Base-by-base conservation (phyloP, 1,284 basidiomycete species). In the Cryptococcus jaspeensis region DNA sequence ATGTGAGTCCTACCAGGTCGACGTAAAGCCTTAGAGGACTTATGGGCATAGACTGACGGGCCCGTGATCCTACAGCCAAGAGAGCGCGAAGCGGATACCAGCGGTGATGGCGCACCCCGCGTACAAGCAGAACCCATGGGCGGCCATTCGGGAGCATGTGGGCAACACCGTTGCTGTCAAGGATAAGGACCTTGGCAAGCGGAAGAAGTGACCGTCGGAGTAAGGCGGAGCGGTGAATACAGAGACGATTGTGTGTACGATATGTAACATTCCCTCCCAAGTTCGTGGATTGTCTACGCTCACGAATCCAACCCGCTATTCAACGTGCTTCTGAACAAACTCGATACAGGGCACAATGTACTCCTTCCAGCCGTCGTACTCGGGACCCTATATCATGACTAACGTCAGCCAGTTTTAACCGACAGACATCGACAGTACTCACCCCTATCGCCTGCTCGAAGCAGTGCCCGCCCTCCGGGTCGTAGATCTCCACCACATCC, bases 71-170 rank as follows among this genome's bases (percentile, higher is more conserved):
- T n/a, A 45, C 59, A 75, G 73, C 22, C 58, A 67, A 41, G 55
- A 63, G 38, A 65, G 68, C 35, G 65, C 69, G 5, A 67, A 65
- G 48, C 60, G 74, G 41, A 71, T 75, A 57, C 71, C 72, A 12
- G 73, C 72, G 1, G 69, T 78, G 35, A 63, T 76, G 60, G 58
- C 64, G 22, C 74, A 76, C 58, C 74, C 74, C 2, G 65, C 69
- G 1, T 78, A 70, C 66, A 71, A 75, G 59, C 58, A 67, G 12
- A 72, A 73, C 54, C 76, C 76, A 2, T 78, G 75, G 70, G 74
- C 73, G 2, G 71, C 75, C 15, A 78, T 78, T 53, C 62, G 76
- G 16, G 64, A 74, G 43, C 75, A 78, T 54, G 75, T 72, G 0
- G 62, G 66, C 22, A 77, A 78, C 59, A 67, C 70, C 9, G 48